Conservation (phyloP, 2,329 filamentous ascomycete species). For the Bipolaris oryzae region DNA sequence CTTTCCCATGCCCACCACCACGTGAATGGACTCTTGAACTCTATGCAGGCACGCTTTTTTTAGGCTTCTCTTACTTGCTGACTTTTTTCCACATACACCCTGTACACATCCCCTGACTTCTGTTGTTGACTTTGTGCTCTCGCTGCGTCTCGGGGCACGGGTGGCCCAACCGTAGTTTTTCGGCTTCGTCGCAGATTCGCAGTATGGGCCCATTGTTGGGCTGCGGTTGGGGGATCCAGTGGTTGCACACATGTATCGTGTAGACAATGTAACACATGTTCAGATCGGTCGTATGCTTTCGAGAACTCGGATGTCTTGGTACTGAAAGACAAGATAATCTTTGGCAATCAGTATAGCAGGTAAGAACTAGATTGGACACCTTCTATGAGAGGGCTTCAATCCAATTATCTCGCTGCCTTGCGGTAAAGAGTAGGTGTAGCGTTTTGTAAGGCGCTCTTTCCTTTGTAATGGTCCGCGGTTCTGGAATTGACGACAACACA, state of each 20-base stretch:
- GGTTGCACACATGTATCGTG: constrained; percentile 39
- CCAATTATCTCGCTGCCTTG: background rate
- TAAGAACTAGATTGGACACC: background rate
- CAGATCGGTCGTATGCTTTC: background rate
- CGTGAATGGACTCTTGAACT: background rate
- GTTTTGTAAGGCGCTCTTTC: background rate
- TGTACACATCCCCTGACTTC: constrained; percentile 43
- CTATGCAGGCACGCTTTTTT: constrained; percentile 2
- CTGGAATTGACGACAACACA: background rate
- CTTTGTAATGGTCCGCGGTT: background rate
- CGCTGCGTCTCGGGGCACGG: constrained; percentile 35
- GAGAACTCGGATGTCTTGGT: background rate
- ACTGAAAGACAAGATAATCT: background rate
- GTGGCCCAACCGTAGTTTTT: constrained; percentile 34
- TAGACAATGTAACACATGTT: constrained; percentile 44
- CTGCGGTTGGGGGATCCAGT: constrained; percentile 41
- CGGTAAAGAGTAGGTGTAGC: background rate
- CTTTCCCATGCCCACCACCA: background rate
- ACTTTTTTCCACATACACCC: constrained; percentile 38
- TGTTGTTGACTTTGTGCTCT: constrained; percentile 38
- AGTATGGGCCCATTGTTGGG: constrained; percentile 35
- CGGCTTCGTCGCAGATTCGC: constrained; percentile 37
- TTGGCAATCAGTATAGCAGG: background rate
- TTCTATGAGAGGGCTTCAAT: background rate
- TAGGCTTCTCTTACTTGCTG: constrained; percentile 8